A percentile compares a stretch with the other conserved stretches of the same genome.
These are phyloP conservation scores for Lathyrus tuberosus DNA, from an alignment of 306 rosid genomes.

Conservation along the genomic window DNA sequence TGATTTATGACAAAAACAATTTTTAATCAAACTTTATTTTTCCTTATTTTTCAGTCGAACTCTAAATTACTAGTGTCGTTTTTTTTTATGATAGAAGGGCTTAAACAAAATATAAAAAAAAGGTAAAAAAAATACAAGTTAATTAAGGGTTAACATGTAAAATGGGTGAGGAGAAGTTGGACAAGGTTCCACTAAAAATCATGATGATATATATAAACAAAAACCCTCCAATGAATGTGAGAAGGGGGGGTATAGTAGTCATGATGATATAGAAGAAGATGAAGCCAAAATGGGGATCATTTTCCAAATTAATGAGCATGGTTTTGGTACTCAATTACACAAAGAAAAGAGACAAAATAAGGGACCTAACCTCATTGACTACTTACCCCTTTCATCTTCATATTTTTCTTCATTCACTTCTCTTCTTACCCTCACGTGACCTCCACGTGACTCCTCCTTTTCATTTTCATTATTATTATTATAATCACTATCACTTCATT, in stretches of 20 bases:
- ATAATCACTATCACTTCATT: no score
- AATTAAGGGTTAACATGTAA: slow-evolving; percentile 44
- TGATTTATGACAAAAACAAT: no score
- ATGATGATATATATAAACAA: slow-evolving; percentile 54
- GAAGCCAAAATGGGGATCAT: slow-evolving; percentile 74
- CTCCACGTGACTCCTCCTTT: slow-evolving; percentile 40
- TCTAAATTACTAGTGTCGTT: no score
- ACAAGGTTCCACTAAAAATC: slow-evolving; percentile 49
- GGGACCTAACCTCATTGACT: slow-evolving; percentile 87
- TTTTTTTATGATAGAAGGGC: no score
- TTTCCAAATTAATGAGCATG: slow-evolving; percentile 84
- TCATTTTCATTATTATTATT: no score
- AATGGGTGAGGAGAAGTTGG: slow-evolving; percentile 57
- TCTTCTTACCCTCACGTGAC: slow-evolving; percentile 47
- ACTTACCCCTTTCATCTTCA: slow-evolving; percentile 45
- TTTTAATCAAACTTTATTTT: no score
- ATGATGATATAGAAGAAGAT: slow-evolving; percentile 62
- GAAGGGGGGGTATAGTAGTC: slow-evolving; percentile 46
- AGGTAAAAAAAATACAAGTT: slow-evolving; percentile 2
- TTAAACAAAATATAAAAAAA: no score
- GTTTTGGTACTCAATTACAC: slow-evolving; percentile 80
- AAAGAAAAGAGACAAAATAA: slow-evolving; percentile 64
- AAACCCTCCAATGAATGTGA: slow-evolving; percentile 46
- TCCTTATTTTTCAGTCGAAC: no score
- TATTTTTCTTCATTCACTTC: no score